phyloP scores from a whole-genome alignment of 2,329 filamentous ascomycete genomes.

The Bipolaris oryzae region DNA sequence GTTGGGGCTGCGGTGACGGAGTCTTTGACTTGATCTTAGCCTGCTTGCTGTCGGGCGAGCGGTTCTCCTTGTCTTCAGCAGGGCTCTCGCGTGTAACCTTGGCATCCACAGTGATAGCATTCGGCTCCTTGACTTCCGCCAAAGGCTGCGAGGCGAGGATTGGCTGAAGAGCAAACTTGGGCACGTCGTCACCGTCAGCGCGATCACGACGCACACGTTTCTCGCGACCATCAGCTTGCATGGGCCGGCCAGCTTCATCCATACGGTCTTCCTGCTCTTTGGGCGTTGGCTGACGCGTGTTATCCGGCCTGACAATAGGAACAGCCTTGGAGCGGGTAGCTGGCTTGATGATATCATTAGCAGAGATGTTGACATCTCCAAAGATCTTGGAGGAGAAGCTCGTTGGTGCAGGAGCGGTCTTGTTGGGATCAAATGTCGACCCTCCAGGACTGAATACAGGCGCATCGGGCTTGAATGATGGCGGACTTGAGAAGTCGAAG shows the following conservation, averaged over 20 bases:
- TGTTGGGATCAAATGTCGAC: conserved; percentile 33
- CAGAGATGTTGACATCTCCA: conserved; percentile 58
- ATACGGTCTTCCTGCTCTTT: conserved; percentile 40
- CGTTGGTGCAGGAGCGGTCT: conserved; percentile 29
- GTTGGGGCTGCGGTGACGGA: conserved; percentile 30
- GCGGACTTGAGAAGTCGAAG: conserved; percentile 34
- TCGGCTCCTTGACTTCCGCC: conserved; percentile 34
- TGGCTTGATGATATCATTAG: conserved; percentile 68
- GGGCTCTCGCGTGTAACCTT: conserved; percentile 30
- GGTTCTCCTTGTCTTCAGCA: conserved; percentile 47
- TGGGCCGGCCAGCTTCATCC: conserved; percentile 66
- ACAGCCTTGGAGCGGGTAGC: conserved; percentile 80
- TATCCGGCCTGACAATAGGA: conserved; percentile 73
- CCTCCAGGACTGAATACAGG: conserved; percentile 66
- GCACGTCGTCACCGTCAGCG: conserved; percentile 73
- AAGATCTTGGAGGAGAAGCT: conserved; percentile 45
- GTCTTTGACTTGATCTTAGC: conserved; percentile 34
- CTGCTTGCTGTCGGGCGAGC: conserved; percentile 36
- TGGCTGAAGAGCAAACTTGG: conserved; percentile 67
- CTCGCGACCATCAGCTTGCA: conserved; percentile 69
- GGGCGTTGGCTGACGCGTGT: conserved; percentile 49
- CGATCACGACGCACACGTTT: conserved; percentile 74
- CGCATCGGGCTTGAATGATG: conserved; percentile 64
- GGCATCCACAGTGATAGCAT: conserved; percentile 29
- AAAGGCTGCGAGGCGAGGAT: conserved; percentile 48